Base-by-base conservation (phyloP, 1,284 basidiomycete genomes). In the Microbotryum scabiosae region DNA sequence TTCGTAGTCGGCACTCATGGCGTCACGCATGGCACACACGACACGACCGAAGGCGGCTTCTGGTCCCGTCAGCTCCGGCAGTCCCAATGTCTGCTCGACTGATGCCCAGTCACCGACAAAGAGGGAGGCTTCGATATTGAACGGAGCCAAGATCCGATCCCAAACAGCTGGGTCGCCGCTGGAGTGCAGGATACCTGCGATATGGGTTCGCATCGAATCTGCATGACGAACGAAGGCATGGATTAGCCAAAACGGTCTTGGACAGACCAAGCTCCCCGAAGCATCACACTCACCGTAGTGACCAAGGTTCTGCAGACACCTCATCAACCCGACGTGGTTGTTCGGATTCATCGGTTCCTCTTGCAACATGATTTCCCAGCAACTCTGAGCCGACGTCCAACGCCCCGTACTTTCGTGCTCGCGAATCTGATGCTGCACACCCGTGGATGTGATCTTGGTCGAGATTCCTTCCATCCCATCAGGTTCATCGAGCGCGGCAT, bases 391-490 rank as follows among this genome's bases (percentile, higher is more conserved):
- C 5, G 92, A 88, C 1, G 96, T 98, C 96, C 96, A 99, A 48
- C 86, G 82, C 4, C 96, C 96, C 1, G 90, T 97, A 69, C 88
- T 96, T 75, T 99, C 96, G 72, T 99, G 96, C 71, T 98, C 90
- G 51, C 96, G 85, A 63, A 99, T 98, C 75, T 97, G 93, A 75
- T 97, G 90, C 69, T 97, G 90, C 54, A 98, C 77, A 1, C 90
- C 89, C 0, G 96, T 96, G 0, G 88, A 84, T 16, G 97, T 78
- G 61, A 99, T 89, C 64, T 87, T 78, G 1, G 88, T 86, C 0
- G 96, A 97, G 28, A 98, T 83, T 0, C 96, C 96, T 76, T 97
- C 93, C 96, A 99, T 99, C 14, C 96, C 96, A 76, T 99, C 96
- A 0, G 96, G 96, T 73, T 99, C 93, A 73, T 99, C 93, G 5